Percentiles rank a stretch among this genome's conserved stretches.
Conservation (phyloP, 345 rosid species). For the Hibiscus trionum region DNA sequence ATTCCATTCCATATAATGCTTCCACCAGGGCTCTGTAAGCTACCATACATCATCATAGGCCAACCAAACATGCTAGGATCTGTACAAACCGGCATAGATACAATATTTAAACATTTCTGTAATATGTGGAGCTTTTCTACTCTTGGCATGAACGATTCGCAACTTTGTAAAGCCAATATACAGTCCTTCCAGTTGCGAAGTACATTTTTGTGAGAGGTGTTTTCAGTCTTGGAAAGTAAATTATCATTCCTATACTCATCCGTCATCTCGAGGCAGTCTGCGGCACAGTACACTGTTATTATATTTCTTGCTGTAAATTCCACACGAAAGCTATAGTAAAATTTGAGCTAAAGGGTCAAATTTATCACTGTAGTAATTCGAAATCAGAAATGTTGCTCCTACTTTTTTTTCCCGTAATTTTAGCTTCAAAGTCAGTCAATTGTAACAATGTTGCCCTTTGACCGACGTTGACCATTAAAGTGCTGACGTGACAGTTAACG, state of each 20-base stretch:
- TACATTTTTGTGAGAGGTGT: conserved; percentile 60
- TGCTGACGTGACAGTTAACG: no score
- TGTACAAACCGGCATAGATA: conserved; percentile 81
- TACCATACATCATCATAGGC: conserved; percentile 99
- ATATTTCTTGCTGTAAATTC: conserved; percentile 76
- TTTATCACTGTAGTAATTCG: no score
- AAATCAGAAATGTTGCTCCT: no score
- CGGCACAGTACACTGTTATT: conserved; percentile 53
- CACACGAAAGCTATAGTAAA: conserved; percentile 69
- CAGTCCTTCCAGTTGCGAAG: conserved; percentile 89
- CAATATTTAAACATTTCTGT: conserved; percentile 57
- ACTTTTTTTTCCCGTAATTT: no score
- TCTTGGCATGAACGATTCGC: conserved; percentile 30
- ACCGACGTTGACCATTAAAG: no score
- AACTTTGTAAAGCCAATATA: conserved; percentile 75
- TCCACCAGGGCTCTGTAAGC: conserved; percentile 95
- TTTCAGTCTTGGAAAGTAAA: conserved; percentile 59
- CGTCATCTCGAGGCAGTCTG: conserved; percentile 86
- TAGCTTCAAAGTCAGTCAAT: no score
- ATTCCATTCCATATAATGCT: conserved; percentile 98
- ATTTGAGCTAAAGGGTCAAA: no score
- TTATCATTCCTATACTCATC: conserved; percentile 70
- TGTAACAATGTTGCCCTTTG: no score
- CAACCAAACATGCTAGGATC: conserved; percentile 98
- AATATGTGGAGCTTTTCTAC: conserved; percentile 67